Percentiles rank a stretch among this genome's conserved stretches.
Conservation (phyloP, 2,329 filamentous ascomycete genomes). For the Tolypocladium sp. region DNA sequence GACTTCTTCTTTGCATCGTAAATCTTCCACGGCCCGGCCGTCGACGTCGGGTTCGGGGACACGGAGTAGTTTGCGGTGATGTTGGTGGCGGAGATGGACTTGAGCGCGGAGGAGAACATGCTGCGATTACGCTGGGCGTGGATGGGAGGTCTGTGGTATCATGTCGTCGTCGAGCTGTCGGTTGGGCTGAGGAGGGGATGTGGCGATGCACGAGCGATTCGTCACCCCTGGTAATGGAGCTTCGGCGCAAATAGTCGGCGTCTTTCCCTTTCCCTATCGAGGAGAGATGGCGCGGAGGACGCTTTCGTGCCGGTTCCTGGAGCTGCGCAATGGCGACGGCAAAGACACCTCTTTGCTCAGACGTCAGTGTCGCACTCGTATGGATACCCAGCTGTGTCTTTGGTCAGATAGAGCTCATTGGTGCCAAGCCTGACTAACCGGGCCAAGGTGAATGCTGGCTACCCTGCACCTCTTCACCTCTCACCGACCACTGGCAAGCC, state of each 20-base stretch:
- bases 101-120: slow-evolving; percentile 92
- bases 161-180: slow-evolving; percentile 14
- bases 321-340: not conserved
- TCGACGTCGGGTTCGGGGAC: slow-evolving; percentile 64
- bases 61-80: slow-evolving; percentile 89
- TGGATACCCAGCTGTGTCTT: not conserved
- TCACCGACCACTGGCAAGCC: not conserved
- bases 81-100: slow-evolving; percentile 83
- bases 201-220: not conserved
- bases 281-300: not conserved
- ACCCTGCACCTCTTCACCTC: not conserved
- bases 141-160: slow-evolving; percentile 12
- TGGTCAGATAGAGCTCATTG: not conserved
- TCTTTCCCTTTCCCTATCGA: not conserved
- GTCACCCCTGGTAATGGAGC: not conserved
- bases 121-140: slow-evolving; percentile 11
- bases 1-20: slow-evolving; percentile 97
- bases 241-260: not conserved
- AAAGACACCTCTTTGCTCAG: not conserved
- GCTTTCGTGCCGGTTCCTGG: not conserved
- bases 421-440: not conserved
- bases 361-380: not conserved
- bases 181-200: not conserved
- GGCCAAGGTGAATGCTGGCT: not conserved
- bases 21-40: slow-evolving; percentile 91